Evolutionary conservation across 2,329 filamentous ascomycete species (phyloP), one percentile per base, ranked within the genome.

Genomic region (Claviceps sp.): DNA sequence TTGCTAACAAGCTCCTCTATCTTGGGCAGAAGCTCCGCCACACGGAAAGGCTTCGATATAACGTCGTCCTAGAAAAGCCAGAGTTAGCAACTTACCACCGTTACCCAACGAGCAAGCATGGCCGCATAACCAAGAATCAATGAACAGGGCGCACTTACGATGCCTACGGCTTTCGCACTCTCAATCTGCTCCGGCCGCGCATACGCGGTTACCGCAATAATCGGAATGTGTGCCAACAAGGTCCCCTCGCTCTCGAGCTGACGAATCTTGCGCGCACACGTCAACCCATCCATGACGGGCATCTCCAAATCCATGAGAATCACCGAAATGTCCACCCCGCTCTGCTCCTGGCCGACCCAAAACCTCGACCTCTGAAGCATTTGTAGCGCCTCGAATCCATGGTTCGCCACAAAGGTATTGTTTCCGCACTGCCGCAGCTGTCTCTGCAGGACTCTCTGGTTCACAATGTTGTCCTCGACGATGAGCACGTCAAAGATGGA

Each of bases 281-380:
- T 84, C 65, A 87, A 78, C 39, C 87, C 87, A 60, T 90, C 85
- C 86, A 89, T 89, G 44, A 89, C 76, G 1, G 86, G 86, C 86
- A 90, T 90, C 61, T 89, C 85, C 47, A 89, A 73, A 61, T 90
- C 87, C 85, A 90, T 89, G 5, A 90, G 66, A 13, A 90, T 82
- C 46, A 89, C 73, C 8, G 80, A 80, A 24, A 87, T 74, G 47
- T 81, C 74, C 8, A 73, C 66, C 2, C 74, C 74, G 14, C 70
- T 66, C 16, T 64, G 54, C 55, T 73, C 72, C 8, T 73, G 67
- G 14, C 73, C 73, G 22, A 64, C 62, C 79, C 79, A 81, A 61
- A 77, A 81, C 5, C 72, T 70, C 8, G 79, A 81, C 48, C 68
- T 71, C 54, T 75, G 70, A 38, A 84, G 62, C 45, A 75, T 72